These are phyloP conservation scores for Tricholoma sp. DNA, from an alignment of 768 basidiomycete genomes.

Conservation along the genomic window DNA sequence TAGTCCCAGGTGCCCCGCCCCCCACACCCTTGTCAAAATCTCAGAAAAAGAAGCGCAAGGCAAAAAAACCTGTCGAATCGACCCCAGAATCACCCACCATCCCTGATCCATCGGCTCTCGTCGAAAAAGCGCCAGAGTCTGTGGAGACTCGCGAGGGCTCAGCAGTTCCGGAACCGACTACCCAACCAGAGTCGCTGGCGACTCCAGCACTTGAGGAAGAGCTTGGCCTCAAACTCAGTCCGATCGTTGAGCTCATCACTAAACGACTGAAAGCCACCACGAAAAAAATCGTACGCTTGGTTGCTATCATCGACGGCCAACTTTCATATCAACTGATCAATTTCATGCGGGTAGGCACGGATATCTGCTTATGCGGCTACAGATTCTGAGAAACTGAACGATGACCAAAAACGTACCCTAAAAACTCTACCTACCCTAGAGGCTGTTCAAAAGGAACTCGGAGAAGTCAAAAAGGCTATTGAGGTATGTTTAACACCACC, in stretches of 20 bases:
- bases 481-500: constrained; percentile 47
- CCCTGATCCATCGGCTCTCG: constrained; percentile 39
- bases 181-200: constrained; percentile 34
- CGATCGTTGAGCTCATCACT: constrained; percentile 71
- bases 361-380: constrained; percentile 66
- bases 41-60: constrained; percentile 66
- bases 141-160: constrained; percentile 42
- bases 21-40: constrained; percentile 54
- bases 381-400: constrained; percentile 70
- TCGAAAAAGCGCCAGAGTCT: constrained; percentile 47
- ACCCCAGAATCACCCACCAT: constrained; percentile 42
- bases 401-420: constrained; percentile 76
- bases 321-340: constrained; percentile 10
- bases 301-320: not conserved
- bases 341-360: constrained; percentile 48
- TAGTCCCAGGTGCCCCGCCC: constrained; percentile 76
- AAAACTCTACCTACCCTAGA: constrained; percentile 74
- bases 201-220: constrained; percentile 43
- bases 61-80: constrained; percentile 41
- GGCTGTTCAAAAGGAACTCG: constrained; percentile 74
- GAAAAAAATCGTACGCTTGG: constrained; percentile 74
- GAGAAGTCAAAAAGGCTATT: constrained; percentile 77
- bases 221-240: constrained; percentile 46
- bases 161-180: constrained; percentile 41
- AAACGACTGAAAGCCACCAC: constrained; percentile 72